These are phyloP conservation scores for Diaporthe ilicicola DNA, from an alignment of 2,329 filamentous ascomycete species.

Conservation along the genomic window DNA sequence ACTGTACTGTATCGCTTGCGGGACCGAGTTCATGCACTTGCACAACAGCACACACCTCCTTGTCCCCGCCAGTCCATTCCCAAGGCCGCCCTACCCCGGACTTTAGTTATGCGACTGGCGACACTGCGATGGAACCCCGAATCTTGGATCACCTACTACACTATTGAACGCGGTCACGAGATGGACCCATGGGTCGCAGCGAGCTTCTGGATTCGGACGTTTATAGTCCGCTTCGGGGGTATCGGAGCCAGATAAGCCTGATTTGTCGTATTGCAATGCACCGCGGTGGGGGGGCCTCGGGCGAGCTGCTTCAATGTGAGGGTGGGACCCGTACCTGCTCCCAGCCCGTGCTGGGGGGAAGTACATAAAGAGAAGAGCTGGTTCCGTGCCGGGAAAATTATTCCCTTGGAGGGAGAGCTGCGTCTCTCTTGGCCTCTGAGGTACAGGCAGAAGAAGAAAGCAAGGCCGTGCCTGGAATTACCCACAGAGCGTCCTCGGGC, in stretches of 20 bases:
- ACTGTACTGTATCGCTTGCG: constrained; percentile 15
- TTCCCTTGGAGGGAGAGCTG: neutral
- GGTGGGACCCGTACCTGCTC: constrained; percentile 8
- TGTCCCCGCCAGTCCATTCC: neutral
- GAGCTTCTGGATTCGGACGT: constrained; percentile 14
- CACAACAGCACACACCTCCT: neutral
- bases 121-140: constrained; percentile 12
- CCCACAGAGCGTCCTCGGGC: neutral
- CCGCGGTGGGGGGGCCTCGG: constrained; percentile 6
- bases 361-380: neutral
- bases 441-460: neutral
- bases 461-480: neutral
- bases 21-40: constrained; percentile 16
- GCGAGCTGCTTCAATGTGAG: neutral
- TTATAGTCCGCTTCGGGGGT: constrained; percentile 28
- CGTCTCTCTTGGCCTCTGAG: neutral
- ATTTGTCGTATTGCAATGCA: constrained; percentile 16
- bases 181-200: neutral
- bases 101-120: constrained; percentile 1
- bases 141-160: neutral
- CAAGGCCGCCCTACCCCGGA: constrained; percentile 9
- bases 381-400: neutral
- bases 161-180: constrained; percentile 18
- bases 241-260: constrained; percentile 23
- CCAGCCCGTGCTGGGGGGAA: neutral